phyloP scores from a whole-genome alignment of 2,329 filamentous ascomycete species.

The Penicillium crustosum region DNA sequence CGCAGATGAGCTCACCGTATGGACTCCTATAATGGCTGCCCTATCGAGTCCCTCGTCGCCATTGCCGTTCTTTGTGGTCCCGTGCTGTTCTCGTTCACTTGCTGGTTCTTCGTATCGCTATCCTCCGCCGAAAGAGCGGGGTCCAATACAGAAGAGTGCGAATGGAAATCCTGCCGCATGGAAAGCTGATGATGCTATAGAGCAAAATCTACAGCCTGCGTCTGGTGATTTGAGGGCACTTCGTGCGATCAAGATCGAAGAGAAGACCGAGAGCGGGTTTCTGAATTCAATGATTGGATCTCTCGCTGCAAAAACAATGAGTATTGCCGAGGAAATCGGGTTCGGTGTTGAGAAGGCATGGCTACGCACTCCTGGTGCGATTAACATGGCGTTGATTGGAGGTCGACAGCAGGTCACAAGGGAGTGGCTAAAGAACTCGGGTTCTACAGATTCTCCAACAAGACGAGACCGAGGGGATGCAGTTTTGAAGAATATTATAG shows the following conservation, averaged over 20 bases:
- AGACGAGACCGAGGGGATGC: neutral
- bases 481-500: constrained; percentile 52
- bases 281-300: constrained; percentile 74
- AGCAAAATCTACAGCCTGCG: constrained; percentile 31
- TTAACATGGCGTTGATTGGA: constrained; percentile 80
- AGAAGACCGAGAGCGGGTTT: constrained; percentile 32
- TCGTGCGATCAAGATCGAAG: constrained; percentile 36
- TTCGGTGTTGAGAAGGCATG: constrained; percentile 79
- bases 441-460: neutral
- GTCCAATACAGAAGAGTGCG: constrained; percentile 46
- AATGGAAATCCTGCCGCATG: constrained; percentile 12
- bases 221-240: constrained; percentile 45
- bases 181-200: constrained; percentile 5
- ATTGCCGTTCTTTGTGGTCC: constrained; percentile 86
- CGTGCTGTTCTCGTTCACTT: constrained; percentile 90
- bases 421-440: neutral
- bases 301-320: constrained; percentile 74
- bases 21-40: constrained; percentile 86
- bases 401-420: constrained; percentile 20
- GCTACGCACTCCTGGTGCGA: constrained; percentile 85
- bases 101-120: constrained; percentile 70
- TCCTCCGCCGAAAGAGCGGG: constrained; percentile 26
- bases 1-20: constrained; percentile 91
- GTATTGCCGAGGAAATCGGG: constrained; percentile 69
- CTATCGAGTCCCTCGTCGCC: constrained; percentile 55